phyloP scores from a whole-genome alignment of 2,329 filamentous ascomycete genomes.

The Aspergillus neoniger region DNA sequence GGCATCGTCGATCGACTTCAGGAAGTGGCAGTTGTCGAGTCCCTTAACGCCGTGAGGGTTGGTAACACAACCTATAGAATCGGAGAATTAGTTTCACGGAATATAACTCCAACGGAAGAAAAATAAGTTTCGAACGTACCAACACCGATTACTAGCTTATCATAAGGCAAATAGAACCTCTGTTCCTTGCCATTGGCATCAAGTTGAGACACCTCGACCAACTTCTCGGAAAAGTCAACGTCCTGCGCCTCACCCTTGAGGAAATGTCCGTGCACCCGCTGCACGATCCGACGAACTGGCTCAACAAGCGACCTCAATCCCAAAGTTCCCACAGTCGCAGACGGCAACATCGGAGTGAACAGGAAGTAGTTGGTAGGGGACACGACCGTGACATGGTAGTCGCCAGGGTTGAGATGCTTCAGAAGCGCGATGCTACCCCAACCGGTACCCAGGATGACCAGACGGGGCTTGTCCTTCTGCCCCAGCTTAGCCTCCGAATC shows the following conservation, averaged over 20 bases:
- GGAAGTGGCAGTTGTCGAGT: conserved; percentile 87
- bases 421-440: conserved; percentile 93
- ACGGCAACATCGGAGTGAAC: conserved; percentile 97
- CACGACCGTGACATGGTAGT: conserved; percentile 94
- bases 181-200: conserved; percentile 71
- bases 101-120: background rate
- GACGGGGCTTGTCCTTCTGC: conserved; percentile 82
- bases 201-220: conserved; percentile 80
- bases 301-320: conserved; percentile 90
- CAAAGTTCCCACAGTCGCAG: conserved; percentile 92
- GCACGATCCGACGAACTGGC: conserved; percentile 82
- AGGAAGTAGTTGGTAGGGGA: conserved; percentile 96
- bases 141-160: conserved; percentile 91
- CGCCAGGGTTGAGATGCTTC: conserved; percentile 84
- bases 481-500: conserved; percentile 69
- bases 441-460: conserved; percentile 90
- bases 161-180: conserved; percentile 92
- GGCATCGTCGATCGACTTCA: conserved; percentile 94
- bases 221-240: conserved; percentile 85
- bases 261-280: conserved; percentile 80
- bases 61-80: conserved; percentile 68
- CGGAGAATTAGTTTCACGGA: conserved; percentile 10
- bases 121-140: conserved; percentile 47
- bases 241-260: conserved; percentile 83
- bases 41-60: conserved; percentile 97